A percentile compares a stretch with the other conserved stretches of the same genome.
phyloP scores from a whole-genome alignment of 495 filamentous ascomycete species.

The Annulohypoxylon maeteangense region DNA sequence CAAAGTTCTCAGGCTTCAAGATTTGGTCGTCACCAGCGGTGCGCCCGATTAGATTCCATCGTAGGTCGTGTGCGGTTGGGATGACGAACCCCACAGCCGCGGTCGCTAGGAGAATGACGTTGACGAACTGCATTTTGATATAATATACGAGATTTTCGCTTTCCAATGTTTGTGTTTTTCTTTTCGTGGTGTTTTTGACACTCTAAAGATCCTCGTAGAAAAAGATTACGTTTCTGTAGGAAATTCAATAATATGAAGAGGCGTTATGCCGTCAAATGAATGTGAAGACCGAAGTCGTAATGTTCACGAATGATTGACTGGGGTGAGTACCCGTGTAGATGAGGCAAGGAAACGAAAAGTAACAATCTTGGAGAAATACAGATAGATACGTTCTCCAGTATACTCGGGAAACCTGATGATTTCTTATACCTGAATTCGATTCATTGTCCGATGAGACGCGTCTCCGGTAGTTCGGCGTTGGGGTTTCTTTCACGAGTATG shows the following conservation, averaged over 20 bases:
- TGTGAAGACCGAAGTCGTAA: constrained; percentile 26
- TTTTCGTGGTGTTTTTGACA: background rate
- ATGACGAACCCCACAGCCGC: constrained; percentile 29
- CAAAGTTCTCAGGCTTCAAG: constrained; percentile 33
- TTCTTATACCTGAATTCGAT: constrained; percentile 17
- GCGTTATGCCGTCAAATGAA: constrained; percentile 30
- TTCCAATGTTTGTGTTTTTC: background rate
- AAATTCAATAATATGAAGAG: background rate
- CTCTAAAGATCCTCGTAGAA: background rate
- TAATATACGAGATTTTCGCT: background rate
- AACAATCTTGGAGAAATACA: constrained; percentile 1
- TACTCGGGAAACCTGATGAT: background rate
- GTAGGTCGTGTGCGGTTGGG: constrained; percentile 11
- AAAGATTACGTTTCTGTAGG: background rate
- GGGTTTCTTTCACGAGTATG: constrained; percentile 5
- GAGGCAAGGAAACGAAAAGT: constrained; percentile 24
- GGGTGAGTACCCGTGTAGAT: constrained; percentile 26
- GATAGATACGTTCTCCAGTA: background rate
- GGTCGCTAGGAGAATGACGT: constrained; percentile 32
- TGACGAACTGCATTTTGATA: constrained; percentile 37
- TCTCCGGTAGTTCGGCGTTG: background rate
- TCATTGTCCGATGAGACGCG: constrained; percentile 3
- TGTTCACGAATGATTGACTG: constrained; percentile 39
- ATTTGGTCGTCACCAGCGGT: constrained; percentile 14
- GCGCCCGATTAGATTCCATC: background rate